Evolutionary conservation across 1,284 basidiomycete genomes (phyloP), one percentile per base, ranked within the genome.

Genomic region (Sanghuangporus baumii): DNA sequence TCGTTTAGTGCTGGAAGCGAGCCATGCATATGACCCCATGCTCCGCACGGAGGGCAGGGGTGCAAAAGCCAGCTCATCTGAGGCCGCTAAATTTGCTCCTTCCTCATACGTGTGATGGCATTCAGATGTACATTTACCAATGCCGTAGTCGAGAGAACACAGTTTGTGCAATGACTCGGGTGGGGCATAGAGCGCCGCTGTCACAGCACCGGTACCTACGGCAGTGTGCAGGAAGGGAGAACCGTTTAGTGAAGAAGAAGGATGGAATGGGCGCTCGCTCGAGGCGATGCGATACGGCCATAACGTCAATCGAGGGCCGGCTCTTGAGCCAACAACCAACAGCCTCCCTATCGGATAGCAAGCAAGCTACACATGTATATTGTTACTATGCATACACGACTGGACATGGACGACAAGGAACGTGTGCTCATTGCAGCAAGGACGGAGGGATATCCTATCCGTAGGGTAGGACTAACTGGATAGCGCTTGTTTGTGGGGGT

Each of bases 1-100:
- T 23, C 23, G 23, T 23, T 23, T 23, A 23, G 23, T 23, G 23
- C 23, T 23, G 23, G 23, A 23, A 23, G 87, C 87, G 87, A 65
- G 76, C 9, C n/a, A 50, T 11, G 46, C 23, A 20, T 37, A 54
- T 18, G 52, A 54, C 52, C 52, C 31, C 14, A 34, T 31, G 51
- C 6, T 52, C 20, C 59, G 50, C 51, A 20, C 59, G 40, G 34
- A 41, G 50, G 47, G 55, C 20, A 56, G 55, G 37, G 51, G 50
- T 26, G 50, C 57, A 31, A 31, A 36, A 37, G 56, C 23, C 34
- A 57, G 55, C 54, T 60, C 46, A 50, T 16, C 55, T 62, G 47
- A 51, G 50, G 20, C 41, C 20, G 47, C 56, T 57, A 59, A 57
- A 52, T 34, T 52, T 58, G 61, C 26, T 37, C 46, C 43, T 50